Percentiles rank a stretch among this genome's conserved stretches.
These are phyloP conservation scores for Mimosa bimucronata DNA, from an alignment of 306 rosid genomes.

Conservation along the genomic window DNA sequence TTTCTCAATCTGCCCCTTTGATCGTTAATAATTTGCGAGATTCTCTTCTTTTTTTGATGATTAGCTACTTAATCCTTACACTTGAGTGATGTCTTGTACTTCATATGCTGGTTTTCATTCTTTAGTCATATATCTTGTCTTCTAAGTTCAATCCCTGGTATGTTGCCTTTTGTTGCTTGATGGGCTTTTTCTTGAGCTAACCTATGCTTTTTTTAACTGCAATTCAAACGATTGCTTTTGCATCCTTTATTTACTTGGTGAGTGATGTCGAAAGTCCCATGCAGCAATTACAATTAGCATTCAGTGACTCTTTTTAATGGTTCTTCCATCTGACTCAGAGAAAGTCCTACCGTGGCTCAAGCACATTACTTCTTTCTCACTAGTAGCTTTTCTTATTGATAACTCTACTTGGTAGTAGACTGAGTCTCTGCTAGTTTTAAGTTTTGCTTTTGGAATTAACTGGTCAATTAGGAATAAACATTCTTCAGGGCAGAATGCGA, in stretches of 20 bases:
- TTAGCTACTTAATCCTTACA: no score
- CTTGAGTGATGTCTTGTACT: no score
- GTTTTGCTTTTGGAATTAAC: no score
- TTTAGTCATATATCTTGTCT: background rate
- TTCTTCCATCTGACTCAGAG: background rate
- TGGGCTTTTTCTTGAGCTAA: no score
- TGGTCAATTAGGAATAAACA: background rate
- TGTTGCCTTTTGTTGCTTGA: no score
- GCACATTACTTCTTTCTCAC: background rate
- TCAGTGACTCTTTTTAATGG: background rate
- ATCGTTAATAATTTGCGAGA: background rate
- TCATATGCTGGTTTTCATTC: background rate
- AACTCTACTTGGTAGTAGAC: background rate
- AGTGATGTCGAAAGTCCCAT: background rate
- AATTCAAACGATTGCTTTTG: background rate
- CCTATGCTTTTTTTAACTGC: no score
- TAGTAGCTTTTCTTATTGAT: background rate
- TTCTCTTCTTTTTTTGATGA: background rate
- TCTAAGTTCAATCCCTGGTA: background rate
- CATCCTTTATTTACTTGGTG: background rate
- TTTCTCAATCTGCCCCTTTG: background rate
- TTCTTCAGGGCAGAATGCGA: slow-evolving; percentile 14
- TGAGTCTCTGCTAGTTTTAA: no score
- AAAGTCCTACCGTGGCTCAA: background rate
- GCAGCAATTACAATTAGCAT: background rate